A percentile compares a stretch with the other conserved stretches of the same genome.
Evolutionary conservation across 169 alveolate species (phyloP).

Genomic region (Plasmodium knowlesi): DNA sequence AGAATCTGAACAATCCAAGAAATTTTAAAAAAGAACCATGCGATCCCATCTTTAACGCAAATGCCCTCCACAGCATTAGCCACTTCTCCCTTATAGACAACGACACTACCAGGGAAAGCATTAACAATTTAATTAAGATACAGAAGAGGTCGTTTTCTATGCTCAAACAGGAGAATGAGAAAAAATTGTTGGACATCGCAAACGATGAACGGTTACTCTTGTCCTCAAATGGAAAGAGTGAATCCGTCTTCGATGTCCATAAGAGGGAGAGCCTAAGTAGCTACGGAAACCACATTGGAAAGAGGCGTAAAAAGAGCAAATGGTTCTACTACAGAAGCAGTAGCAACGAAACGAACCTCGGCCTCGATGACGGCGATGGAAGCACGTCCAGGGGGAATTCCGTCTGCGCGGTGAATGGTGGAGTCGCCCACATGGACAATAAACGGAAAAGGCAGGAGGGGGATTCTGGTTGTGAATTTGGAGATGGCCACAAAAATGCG

Average conservation of each 20-base stretch:
- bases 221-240: not conserved
- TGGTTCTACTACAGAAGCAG: slow-evolving; percentile 42
- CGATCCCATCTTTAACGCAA: not conserved
- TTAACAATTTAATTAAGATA: slow-evolving; percentile 12
- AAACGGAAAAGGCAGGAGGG: not conserved
- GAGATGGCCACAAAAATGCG: not conserved
- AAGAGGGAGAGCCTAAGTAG: not conserved
- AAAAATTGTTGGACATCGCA: not conserved
- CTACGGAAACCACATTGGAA: not conserved
- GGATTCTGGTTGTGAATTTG: not conserved
- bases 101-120: not conserved
- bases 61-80: not conserved
- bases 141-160: not conserved
- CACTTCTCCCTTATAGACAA: not conserved
- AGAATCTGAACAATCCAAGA: not conserved
- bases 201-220: not conserved
- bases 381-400: not conserved
- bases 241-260: not conserved
- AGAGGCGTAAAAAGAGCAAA: slow-evolving; percentile 14
- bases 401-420: not conserved
- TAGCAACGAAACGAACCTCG: slow-evolving; percentile 39
- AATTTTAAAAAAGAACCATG: not conserved
- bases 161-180: not conserved
- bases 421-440: not conserved
- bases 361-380: not conserved